Percentiles rank a stretch among this genome's conserved stretches.
Conservation (phyloP, 495 filamentous ascomycete genomes). For the Aspergillus diversus region DNA sequence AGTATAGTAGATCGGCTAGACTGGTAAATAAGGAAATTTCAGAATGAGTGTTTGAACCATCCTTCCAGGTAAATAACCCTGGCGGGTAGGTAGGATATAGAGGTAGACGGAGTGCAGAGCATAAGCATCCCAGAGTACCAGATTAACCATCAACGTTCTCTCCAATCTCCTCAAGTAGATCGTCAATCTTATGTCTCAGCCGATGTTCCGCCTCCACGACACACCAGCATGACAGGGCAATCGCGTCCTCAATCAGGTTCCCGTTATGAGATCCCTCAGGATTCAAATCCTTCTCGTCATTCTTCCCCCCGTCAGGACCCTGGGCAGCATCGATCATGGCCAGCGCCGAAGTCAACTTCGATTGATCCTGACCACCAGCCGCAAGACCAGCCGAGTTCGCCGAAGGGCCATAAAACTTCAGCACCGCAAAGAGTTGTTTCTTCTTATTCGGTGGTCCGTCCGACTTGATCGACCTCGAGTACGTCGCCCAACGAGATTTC, state of each 20-base stretch:
- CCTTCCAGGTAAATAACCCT: too few species aligned
- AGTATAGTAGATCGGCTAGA: too few species aligned
- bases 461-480: constrained; percentile 5
- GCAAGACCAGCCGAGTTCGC: not conserved
- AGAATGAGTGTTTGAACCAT: too few species aligned
- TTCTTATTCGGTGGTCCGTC: constrained; percentile 18
- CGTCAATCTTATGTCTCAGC: constrained; percentile 10
- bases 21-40: too few species aligned
- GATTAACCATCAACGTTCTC: constrained; percentile 6
- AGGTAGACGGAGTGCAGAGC: too few species aligned
- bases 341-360: not conserved
- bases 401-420: constrained; percentile 5
- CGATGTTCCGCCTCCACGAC: constrained; percentile 20
- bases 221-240: constrained; percentile 19
- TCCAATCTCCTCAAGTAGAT: constrained; percentile 11
- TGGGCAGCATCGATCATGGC: not conserved
- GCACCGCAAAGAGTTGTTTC: not conserved
- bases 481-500: constrained; percentile 9
- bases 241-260: constrained; percentile 15
- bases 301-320: not conserved
- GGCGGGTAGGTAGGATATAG: too few species aligned
- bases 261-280: constrained; percentile 7
- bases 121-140: too few species aligned
- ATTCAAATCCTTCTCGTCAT: constrained; percentile 9
- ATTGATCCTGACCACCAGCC: not conserved